Base-by-base conservation (phyloP, 108 stramenopile genomes). In the Cylindrotheca fusiformis region DNA sequence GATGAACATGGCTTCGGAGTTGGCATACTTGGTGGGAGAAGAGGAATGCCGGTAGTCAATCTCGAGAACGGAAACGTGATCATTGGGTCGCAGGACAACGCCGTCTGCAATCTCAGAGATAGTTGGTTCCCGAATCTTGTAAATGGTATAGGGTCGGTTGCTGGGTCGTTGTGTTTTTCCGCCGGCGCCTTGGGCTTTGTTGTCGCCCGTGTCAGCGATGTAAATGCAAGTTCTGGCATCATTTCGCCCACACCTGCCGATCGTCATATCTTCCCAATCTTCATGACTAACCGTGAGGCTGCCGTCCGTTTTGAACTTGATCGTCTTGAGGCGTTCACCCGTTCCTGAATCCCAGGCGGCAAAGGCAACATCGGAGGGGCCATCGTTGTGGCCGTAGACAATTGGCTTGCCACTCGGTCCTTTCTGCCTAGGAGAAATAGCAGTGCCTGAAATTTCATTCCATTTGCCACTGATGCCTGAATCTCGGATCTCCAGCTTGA, bases 181-280 rank as follows among this genome's bases (percentile, higher is more conserved):
- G n/a, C 50, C 50, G 24, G 33, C 26, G 4, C 22, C 24, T 57
- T 23, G 56, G 4, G 56, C 56, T 29, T 6, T 23, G 24, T 57
- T 57, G 56, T 57, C 56, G 18, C 56, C 56, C 6, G 56, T 57
- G 41, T 57, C 56, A n/a, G 33, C 56, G 4, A 57, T 4, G 56
- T 57, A 57, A 18, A 57, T 19, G 41, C 56, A 57, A n/a, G 21
- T 17, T 21, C n/a, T 6, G 20, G 14, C 6, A n/a, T 5, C 5
- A 6, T 51, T 19, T 6, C 10, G 36, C 5, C 14, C 50, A 22
- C 50, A 51, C 6, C 20, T 21, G 6, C 50, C 50, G 20, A 51
- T 51, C 18, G 50, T 22, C 50, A 51, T 51, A 19, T n/a, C 50
- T 51, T 51, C 50, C 50, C 50, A 51, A 22, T 51, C 50, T 41